Conservation (phyloP, 2,329 filamentous ascomycete species). For the Balansia obtecta region DNA sequence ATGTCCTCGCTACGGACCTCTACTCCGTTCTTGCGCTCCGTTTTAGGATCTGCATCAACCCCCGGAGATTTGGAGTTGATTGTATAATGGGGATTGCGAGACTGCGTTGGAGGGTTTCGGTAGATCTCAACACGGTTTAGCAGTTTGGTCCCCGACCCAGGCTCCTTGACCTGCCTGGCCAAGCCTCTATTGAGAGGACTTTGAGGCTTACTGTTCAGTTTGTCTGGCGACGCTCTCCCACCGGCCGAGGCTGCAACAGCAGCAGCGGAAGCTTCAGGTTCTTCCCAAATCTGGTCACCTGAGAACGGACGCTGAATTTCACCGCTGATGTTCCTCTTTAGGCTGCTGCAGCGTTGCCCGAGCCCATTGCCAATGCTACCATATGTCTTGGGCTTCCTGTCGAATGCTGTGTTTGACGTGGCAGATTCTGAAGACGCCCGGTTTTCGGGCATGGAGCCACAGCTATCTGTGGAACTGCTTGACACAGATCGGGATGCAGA, state of each 20-base stretch:
- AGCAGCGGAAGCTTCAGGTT: slow-evolving; percentile 43
- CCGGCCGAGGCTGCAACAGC: slow-evolving; percentile 8
- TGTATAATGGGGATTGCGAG: slow-evolving; percentile 68
- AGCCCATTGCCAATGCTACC: slow-evolving; percentile 25
- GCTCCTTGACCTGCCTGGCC: slow-evolving; percentile 30
- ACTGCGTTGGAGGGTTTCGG: slow-evolving; percentile 71
- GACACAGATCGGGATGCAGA: slow-evolving; percentile 33
- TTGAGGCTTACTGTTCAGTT: slow-evolving; percentile 20
- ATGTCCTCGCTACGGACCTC: slow-evolving; percentile 84
- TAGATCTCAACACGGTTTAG: slow-evolving; percentile 60
- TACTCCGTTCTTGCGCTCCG: slow-evolving; percentile 60
- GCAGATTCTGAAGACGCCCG: slow-evolving; percentile 15
- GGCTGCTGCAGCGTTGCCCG: slow-evolving; percentile 48
- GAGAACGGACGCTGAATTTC: slow-evolving; percentile 56
- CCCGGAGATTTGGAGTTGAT: slow-evolving; percentile 40
- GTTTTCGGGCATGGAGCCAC: slow-evolving; percentile 23
- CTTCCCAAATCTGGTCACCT: slow-evolving; percentile 79
- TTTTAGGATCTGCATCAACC: slow-evolving; percentile 25
- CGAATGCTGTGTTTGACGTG: slow-evolving; percentile 8
- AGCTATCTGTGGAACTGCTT: slow-evolving; percentile 38
- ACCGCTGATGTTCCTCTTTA: slow-evolving; percentile 58
- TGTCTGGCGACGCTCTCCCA: slow-evolving; percentile 20
- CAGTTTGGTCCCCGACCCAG: slow-evolving; percentile 20
- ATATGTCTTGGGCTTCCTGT: slow-evolving; percentile 26
- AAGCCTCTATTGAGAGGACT: slow-evolving; percentile 20